Conservation (phyloP, 108 stramenopile genomes). For the Thalassiosira profunda region DNA sequence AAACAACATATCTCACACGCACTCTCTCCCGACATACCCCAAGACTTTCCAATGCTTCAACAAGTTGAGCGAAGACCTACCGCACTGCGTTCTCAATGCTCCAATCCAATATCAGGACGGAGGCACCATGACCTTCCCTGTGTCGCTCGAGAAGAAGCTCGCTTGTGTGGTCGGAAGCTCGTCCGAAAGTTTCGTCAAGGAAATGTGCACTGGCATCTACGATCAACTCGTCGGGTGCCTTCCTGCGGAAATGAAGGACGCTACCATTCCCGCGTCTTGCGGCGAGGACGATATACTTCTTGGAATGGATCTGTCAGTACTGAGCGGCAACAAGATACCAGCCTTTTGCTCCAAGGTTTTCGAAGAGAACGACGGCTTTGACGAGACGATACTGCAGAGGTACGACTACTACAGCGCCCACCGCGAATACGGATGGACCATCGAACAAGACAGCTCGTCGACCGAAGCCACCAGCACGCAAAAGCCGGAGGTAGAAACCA, state of each 20-base stretch:
- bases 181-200: neutral
- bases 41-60: neutral
- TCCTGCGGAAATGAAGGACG: neutral
- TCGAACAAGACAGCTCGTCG: too few relatives aligned
- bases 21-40: too few relatives aligned
- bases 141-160: neutral
- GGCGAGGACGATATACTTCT: neutral
- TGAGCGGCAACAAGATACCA: neutral
- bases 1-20: too few relatives aligned
- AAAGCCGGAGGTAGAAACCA: too few relatives aligned
- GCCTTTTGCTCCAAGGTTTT: neutral
- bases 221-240: neutral
- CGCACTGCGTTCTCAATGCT: neutral
- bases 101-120: neutral
- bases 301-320: neutral
- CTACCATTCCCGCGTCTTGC: neutral
- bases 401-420: neutral
- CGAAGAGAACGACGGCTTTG: neutral
- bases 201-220: neutral
- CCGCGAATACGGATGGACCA: neutral
- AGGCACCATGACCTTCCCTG: neutral
- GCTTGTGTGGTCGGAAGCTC: neutral
- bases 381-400: neutral
- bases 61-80: neutral
- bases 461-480: too few relatives aligned